phyloP scores from a whole-genome alignment of 192 early-diverging fungal species.

The Backusella morwellensis region DNA sequence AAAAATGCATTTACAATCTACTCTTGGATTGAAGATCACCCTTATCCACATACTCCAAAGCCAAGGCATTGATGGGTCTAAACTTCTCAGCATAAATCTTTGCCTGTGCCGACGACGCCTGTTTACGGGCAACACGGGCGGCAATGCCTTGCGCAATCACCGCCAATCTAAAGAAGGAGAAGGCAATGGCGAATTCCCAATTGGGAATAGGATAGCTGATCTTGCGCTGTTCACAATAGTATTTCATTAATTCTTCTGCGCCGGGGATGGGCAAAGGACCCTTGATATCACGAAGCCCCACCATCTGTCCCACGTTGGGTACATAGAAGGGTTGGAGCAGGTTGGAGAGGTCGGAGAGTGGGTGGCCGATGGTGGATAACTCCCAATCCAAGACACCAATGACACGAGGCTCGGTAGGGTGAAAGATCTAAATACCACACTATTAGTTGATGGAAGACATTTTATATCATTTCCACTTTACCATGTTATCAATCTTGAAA shows the following conservation, averaged over 20 bases:
- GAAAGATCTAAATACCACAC: slow-evolving; percentile 52
- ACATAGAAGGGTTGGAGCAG: slow-evolving; percentile 72
- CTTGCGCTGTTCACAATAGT: slow-evolving; percentile 63
- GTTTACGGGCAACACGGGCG: slow-evolving; percentile 80
- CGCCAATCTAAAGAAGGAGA: slow-evolving; percentile 77
- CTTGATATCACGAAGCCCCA: slow-evolving; percentile 44
- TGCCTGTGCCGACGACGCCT: slow-evolving; percentile 75
- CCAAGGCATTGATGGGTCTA: slow-evolving; percentile 46
- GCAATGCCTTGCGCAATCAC: slow-evolving; percentile 87
- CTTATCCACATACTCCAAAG: slow-evolving; percentile 60
- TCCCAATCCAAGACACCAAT: slow-evolving; percentile 96
- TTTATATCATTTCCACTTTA: slow-evolving; percentile 7
- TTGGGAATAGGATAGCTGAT: slow-evolving; percentile 71
- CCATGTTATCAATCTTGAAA: slow-evolving; percentile 78
- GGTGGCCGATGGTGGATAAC: slow-evolving; percentile 89
- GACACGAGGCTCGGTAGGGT: slow-evolving; percentile 68
- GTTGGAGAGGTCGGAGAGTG: slow-evolving; percentile 88
- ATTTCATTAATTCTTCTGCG: slow-evolving; percentile 60
- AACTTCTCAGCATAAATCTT: slow-evolving; percentile 42
- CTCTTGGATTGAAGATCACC: slow-evolving; percentile 17
- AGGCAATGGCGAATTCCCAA: slow-evolving; percentile 82
- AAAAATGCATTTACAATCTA: not conserved
- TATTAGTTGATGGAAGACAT: not conserved
- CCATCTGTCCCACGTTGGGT: slow-evolving; percentile 26
- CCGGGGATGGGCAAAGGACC: slow-evolving; percentile 55